Evolutionary conservation across 2,329 filamentous ascomycete species (phyloP), one percentile per base, ranked within the genome.

Genomic region (Aspergillus melleus): DNA sequence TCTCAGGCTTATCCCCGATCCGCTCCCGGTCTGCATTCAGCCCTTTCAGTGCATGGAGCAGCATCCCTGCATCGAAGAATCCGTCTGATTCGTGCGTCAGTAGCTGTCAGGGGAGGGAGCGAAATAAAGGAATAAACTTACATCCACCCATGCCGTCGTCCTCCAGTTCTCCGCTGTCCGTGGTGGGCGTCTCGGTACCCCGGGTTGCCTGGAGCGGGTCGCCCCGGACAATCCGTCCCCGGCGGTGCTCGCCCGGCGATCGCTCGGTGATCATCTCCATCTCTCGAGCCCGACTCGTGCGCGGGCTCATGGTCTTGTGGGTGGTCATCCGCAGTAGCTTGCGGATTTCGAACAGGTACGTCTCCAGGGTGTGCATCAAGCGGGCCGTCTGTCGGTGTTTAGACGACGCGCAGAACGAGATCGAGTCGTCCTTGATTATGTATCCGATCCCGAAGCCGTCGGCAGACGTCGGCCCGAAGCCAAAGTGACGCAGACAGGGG

Each of bases 371-470:
- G 70, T 96, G 92, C 61, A 98, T 87, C 72, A 95, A 96, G 6
- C 95, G 88, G 67, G 88, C 88, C 0, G 95, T 99, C 79, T 99
- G 95, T 46, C 95, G 83, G 75, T 99, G 95, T 78, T 97, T 97
- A 70, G 90, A 95, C 14, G 89, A 90, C 0, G 93, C 92, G 75
- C 95, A 98, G 62, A 99, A 94, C 51, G 89, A 92, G 61, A 98
- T 90, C 52, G 87, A 85, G 55, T 95, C 91, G 66, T 96, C 92
- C 77, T 99, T 99, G 84, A 99, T 97, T 70, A 99, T 98, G 79
- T 99, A 99, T 2, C 95, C 95, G 58, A 99, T 97, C 30, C 95
- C 95, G 72, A 98, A 98, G 0, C 95, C 95, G 66, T 97, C 92
- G 2, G 88, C 94, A 0, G 91, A 94, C 0, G 94, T 96, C 1